These are phyloP conservation scores for Candida labiduridarum DNA, from an alignment of 1,139 yeast species.

Conservation along the genomic window DNA sequence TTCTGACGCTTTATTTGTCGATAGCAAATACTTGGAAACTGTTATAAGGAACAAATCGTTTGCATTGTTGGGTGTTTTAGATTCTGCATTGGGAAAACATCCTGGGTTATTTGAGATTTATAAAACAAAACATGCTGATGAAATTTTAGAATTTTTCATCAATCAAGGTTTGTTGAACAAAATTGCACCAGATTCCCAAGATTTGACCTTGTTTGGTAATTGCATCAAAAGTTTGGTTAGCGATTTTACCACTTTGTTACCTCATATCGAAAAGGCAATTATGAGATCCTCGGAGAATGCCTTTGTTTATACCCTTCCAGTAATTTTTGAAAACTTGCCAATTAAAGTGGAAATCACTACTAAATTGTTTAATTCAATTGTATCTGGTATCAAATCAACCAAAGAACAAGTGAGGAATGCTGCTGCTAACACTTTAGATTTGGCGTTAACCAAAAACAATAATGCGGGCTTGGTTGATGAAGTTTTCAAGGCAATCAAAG, in stretches of 20 bases:
- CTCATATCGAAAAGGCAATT: constrained; percentile 73
- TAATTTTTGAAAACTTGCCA: constrained; percentile 34
- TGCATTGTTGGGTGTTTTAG: constrained; percentile 41
- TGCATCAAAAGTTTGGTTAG: constrained; percentile 48
- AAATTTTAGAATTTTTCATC: constrained; percentile 21
- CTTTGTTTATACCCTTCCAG: constrained; percentile 54
- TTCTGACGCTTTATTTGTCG: constrained; percentile 14
- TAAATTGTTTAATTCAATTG: constrained; percentile 60
- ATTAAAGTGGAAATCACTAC: constrained; percentile 27
- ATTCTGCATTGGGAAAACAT: constrained; percentile 33
- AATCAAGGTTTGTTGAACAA: constrained; percentile 51
- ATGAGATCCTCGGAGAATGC: constrained; percentile 82
- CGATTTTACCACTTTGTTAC: constrained; percentile 47
- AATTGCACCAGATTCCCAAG: constrained; percentile 29
- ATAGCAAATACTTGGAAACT: constrained; percentile 12
- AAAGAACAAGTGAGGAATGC: constrained; percentile 64
- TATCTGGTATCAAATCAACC: constrained; percentile 69
- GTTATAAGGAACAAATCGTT: constrained; percentile 17
- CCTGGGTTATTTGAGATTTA: constrained; percentile 40
- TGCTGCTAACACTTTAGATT: constrained; percentile 46
- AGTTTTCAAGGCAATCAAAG: constrained; percentile 57
- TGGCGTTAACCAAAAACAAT: constrained; percentile 23
- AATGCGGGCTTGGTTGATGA: constrained; percentile 44
- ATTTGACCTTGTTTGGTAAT: constrained; percentile 32
- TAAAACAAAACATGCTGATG: constrained; percentile 18